A percentile compares a stretch with the other conserved stretches of the same genome.
phyloP scores from a whole-genome alignment of 805 yeast species.

The Wickerhamomyces rabaulensis region DNA sequence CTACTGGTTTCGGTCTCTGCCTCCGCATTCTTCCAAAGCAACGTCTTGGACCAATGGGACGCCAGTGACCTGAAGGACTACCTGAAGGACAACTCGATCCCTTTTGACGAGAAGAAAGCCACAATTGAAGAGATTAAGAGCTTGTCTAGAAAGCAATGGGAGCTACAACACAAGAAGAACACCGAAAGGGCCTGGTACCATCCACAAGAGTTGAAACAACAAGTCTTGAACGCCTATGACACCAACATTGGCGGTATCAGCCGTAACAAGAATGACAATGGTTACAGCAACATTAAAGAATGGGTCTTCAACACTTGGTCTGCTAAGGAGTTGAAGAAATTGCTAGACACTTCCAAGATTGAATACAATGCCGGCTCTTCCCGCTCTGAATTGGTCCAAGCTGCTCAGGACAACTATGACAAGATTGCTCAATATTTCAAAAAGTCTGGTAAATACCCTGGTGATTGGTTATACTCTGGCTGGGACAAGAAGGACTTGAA shows the following conservation, averaged over 20 bases:
- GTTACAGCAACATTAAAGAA: slow-evolving; percentile 21
- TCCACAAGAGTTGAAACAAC: slow-evolving; percentile 11
- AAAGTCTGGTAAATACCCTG: slow-evolving; percentile 41
- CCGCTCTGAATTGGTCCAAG: slow-evolving; percentile 36
- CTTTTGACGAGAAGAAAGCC: slow-evolving; percentile 19
- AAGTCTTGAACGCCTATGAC: slow-evolving; percentile 7
- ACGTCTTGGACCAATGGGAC: slow-evolving; percentile 27
- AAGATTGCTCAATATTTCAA: slow-evolving; percentile 31
- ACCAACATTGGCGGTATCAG: background rate
- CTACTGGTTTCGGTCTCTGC: background rate
- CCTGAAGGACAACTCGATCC: slow-evolving; percentile 26
- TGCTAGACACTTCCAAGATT: slow-evolving; percentile 29
- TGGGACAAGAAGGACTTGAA: slow-evolving; percentile 50
- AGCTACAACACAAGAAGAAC: slow-evolving; percentile 5
- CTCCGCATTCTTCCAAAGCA: slow-evolving; percentile 7
- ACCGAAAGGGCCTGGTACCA: slow-evolving; percentile 8
- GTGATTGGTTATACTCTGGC: slow-evolving; percentile 44
- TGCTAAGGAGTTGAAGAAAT: slow-evolving; percentile 26
- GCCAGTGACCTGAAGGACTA: slow-evolving; percentile 29
- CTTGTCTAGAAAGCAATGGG: slow-evolving; percentile 26
- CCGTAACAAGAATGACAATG: background rate
- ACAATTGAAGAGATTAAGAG: slow-evolving; percentile 22
- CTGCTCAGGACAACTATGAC: slow-evolving; percentile 37
- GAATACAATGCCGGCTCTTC: slow-evolving; percentile 22
- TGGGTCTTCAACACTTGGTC: slow-evolving; percentile 52